Base-by-base conservation (phyloP, 2,329 filamentous ascomycete genomes). In the Trichocomaceae sp. region DNA sequence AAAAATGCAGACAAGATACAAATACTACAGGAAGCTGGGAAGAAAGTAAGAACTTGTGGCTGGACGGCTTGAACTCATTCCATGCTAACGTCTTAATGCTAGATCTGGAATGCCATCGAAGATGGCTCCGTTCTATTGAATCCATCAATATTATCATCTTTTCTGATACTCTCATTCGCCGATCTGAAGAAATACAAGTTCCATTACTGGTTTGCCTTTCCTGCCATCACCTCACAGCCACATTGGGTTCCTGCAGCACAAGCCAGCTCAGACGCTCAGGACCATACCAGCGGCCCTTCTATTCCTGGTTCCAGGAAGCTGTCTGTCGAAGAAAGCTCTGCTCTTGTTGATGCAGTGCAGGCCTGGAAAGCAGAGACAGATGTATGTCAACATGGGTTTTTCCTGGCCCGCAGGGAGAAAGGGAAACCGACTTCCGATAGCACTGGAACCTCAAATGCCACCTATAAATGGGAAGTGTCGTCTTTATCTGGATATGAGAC, bases 101-200 rank as follows among this genome's bases (percentile, higher is more conserved):
- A 95, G 87, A 90, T 99, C 58, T 97, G 92, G 92, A 90, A 97
- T 71, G 92, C 93, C 23, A 96, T 99, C 66, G 86, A 90, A 61
- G 93, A 99, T 72, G 92, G 91, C 56, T 95, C 89, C 41, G 96
- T 99, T 62, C 97, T 95, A 73, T 93, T 90, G 9, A 88, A 92
- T 50, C 93, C 93, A 2, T 96, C 92, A 4, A 80, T 97, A 2
- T 83, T 99, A 17, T 85, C 90, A 4, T 93, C 89, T 6, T 97
- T 96, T 70, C 81, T 88, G 23, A 84, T 95, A 56, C 83, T 97
- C 46, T 96, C 90, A 15, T 99, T 89, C 69, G 92, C 93, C 59
- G 92, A 99, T 67, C 80, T 99, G 33, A 99, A 99, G 72, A 96
- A 95, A 68, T 97, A 97, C 75, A 89, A 86, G 59, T 96, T 97